Conservation (phyloP, 2,329 filamentous ascomycete species). For the Botrytis cinerea region DNA sequence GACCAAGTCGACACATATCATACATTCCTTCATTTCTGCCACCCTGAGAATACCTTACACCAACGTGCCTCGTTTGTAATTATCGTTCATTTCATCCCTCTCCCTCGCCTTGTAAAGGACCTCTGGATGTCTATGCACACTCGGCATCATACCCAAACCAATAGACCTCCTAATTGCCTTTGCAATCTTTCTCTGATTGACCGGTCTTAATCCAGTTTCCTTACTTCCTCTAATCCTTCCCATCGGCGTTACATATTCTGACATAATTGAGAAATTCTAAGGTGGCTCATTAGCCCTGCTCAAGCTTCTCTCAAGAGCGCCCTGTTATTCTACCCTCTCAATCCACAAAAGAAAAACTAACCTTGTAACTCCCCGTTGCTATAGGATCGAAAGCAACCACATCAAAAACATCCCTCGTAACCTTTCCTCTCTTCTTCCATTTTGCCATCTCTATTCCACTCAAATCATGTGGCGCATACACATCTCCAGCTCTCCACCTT, state of each 20-base stretch:
- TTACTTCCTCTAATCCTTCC: conserved; percentile 80
- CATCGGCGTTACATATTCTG: conserved; percentile 81
- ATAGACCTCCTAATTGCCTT: conserved; percentile 89
- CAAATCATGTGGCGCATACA: conserved; percentile 90
- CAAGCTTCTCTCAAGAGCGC: not conserved
- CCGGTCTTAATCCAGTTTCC: conserved; percentile 76
- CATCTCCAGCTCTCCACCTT: conserved; percentile 74
- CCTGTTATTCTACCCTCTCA: no score
- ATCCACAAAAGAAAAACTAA: conserved; percentile 46
- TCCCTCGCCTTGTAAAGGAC: conserved; percentile 51
- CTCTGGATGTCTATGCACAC: conserved; percentile 85
- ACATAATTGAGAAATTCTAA: conserved; percentile 90
- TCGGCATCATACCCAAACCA: conserved; percentile 89
- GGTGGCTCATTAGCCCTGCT: conserved; percentile 18
- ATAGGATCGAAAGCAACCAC: conserved; percentile 76
- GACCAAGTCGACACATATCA: not conserved
- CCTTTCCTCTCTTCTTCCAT: conserved; percentile 63
- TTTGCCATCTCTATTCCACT: conserved; percentile 76
- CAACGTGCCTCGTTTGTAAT: not conserved
- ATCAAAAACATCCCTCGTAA: conserved; percentile 73
- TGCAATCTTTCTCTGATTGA: conserved; percentile 90
- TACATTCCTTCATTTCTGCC: not conserved
- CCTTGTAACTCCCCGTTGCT: conserved; percentile 82
- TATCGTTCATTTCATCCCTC: conserved; percentile 18
- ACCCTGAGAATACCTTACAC: not conserved